These are phyloP conservation scores for Podaxis mareebaensis DNA, from an alignment of 768 basidiomycete species.

Conservation along the genomic window DNA sequence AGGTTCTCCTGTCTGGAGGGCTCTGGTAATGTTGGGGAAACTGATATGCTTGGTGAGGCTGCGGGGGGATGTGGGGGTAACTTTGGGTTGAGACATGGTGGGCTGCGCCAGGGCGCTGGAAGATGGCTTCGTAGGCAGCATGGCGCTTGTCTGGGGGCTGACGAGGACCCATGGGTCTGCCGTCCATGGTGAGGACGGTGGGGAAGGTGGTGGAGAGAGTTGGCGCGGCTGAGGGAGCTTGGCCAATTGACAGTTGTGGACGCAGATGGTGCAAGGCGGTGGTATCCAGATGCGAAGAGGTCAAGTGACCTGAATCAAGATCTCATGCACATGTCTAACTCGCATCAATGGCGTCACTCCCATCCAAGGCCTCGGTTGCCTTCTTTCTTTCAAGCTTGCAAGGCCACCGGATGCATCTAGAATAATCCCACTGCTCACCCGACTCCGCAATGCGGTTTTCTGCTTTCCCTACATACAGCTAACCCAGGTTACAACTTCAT, in stretches of 20 bases:
- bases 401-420: not conserved
- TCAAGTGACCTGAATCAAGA: constrained; percentile 4
- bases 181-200: constrained; percentile 36
- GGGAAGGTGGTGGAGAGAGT: constrained; percentile 18
- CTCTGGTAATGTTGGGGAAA: constrained; percentile 28
- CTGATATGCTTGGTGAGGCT: constrained; percentile 21
- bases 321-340: not conserved
- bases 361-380: not conserved
- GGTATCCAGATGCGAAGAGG: constrained; percentile 8
- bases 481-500: constrained; percentile 1
- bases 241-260: constrained; percentile 3
- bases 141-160: constrained; percentile 70
- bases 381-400: not conserved
- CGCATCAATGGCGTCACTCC: not conserved
- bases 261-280: not conserved
- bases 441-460: not conserved
- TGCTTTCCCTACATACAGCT: not conserved
- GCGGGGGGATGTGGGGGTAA: constrained; percentile 27
- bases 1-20: constrained; percentile 47
- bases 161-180: constrained; percentile 53
- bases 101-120: constrained; percentile 67
- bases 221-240: constrained; percentile 7
- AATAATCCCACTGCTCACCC: not conserved
- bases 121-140: constrained; percentile 86
- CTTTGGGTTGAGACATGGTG: constrained; percentile 44